Conservation (phyloP, 768 basidiomycete species). For the Melanogaster broomeanus region DNA sequence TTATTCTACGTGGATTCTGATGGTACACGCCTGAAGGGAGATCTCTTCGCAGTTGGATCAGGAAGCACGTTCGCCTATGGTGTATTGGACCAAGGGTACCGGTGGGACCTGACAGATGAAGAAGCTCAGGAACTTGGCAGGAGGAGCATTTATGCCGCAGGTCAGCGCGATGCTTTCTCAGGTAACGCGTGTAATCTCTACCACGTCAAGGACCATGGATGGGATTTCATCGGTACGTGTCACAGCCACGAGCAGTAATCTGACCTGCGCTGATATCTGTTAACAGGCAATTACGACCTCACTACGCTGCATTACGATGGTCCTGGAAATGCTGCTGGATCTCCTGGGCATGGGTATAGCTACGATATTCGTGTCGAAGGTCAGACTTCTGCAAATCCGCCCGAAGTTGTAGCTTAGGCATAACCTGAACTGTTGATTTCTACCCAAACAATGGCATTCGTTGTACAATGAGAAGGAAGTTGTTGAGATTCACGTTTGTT, state of each 20-base stretch:
- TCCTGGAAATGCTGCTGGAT: conserved; percentile 65
- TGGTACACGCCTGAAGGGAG: conserved; percentile 91
- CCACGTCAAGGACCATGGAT: conserved; percentile 92
- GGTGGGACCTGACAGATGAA: conserved; percentile 88
- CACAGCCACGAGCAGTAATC: not conserved
- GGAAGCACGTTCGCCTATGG: conserved; percentile 99
- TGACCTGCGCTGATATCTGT: conserved; percentile 11
- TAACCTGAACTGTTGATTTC: conserved; percentile 24
- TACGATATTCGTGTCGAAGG: conserved; percentile 72
- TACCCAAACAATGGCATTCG: conserved; percentile 13
- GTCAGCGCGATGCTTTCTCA: conserved; percentile 95
- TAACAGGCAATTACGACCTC: conserved; percentile 87
- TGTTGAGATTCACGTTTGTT: not conserved
- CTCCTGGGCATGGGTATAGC: conserved; percentile 71
- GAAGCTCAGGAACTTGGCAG: conserved; percentile 95
- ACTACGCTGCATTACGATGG: conserved; percentile 91
- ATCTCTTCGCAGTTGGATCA: conserved; percentile 98
- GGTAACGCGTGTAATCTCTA: conserved; percentile 96
- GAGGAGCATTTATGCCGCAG: conserved; percentile 94
- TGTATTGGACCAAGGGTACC: conserved; percentile 94
- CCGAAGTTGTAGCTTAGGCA: no score
- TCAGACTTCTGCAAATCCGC: conserved; percentile 53
- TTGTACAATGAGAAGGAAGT: not conserved
- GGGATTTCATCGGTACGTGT: conserved; percentile 93
- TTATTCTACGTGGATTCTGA: conserved; percentile 99